Conservation (phyloP, 768 basidiomycete species). For the Floccularia luteovirens region DNA sequence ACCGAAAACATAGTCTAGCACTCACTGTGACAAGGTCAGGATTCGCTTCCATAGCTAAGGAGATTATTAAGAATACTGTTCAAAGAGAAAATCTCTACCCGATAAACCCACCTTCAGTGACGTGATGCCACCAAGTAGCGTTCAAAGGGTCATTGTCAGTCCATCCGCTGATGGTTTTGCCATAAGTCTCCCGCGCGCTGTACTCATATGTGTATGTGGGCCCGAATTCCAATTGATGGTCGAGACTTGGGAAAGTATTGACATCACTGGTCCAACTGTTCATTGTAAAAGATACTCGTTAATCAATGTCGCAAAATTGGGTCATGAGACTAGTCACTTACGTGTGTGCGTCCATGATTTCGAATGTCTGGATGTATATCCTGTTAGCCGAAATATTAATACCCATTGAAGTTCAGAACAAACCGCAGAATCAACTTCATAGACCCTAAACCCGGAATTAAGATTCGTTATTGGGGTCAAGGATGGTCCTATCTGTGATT, state of each 20-base stretch:
- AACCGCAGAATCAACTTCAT: conserved; percentile 66
- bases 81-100: neutral
- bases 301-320: neutral
- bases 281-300: no score
- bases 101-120: conserved; percentile 50
- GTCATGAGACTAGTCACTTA: conserved; percentile 31
- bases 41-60: conserved; percentile 52
- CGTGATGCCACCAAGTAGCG: conserved; percentile 78
- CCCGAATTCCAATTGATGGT: conserved; percentile 45
- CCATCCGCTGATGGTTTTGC: conserved; percentile 51
- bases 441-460: conserved; percentile 70
- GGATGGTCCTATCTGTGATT: conserved; percentile 53
- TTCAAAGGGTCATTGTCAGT: conserved; percentile 59
- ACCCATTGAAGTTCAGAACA: conserved; percentile 11
- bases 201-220: conserved; percentile 68
- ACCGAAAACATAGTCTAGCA: conserved; percentile 1
- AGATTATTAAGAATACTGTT: neutral
- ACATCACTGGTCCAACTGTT: conserved; percentile 62
- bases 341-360: conserved; percentile 74
- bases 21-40: conserved; percentile 50
- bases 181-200: conserved; percentile 62
- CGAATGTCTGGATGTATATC: conserved; percentile 49
- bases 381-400: neutral
- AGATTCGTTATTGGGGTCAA: conserved; percentile 64
- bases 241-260: conserved; percentile 46